Conservation (phyloP, 2,329 filamentous ascomycete genomes). For the Cercospora sesami region DNA sequence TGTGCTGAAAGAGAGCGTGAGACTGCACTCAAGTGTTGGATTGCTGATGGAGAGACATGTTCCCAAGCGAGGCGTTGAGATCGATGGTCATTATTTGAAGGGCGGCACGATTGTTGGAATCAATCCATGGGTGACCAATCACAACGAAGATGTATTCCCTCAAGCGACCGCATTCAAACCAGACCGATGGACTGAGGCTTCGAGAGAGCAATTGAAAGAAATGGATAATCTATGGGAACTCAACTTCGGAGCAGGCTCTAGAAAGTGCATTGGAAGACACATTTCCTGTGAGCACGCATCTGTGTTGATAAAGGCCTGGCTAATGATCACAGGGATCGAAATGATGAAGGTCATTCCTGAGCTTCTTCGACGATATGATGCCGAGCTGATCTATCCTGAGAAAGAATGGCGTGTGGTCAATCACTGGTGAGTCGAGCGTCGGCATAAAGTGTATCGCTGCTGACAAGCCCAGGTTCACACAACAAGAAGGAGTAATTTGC, state of each 20-base stretch:
- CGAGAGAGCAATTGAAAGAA: background rate
- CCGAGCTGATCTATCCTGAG: background rate
- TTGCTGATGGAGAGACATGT: constrained; percentile 33
- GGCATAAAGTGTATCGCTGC: background rate
- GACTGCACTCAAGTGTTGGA: constrained; percentile 47
- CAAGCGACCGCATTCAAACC: constrained; percentile 39
- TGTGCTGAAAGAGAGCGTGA: constrained; percentile 46
- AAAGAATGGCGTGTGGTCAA: constrained; percentile 2
- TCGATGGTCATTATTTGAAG: constrained; percentile 38
- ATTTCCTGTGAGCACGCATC: background rate
- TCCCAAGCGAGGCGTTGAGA: constrained; percentile 3
- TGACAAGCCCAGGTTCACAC: constrained; percentile 1
- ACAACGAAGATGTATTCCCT: constrained; percentile 33
- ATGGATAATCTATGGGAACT: background rate
- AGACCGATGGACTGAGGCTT: constrained; percentile 36
- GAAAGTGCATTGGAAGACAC: constrained; percentile 1
- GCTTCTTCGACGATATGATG: background rate
- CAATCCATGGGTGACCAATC: constrained; percentile 39
- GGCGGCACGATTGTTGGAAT: constrained; percentile 33
- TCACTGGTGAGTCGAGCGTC: background rate
- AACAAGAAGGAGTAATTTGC: background rate
- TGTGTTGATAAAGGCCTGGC: background rate
- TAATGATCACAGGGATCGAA: background rate
- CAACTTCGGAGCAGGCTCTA: background rate
- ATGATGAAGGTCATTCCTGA: constrained; percentile 4